Evolutionary conservation across 2,329 filamentous ascomycete species (phyloP).

Genomic region (Hypoxylon sp.): DNA sequence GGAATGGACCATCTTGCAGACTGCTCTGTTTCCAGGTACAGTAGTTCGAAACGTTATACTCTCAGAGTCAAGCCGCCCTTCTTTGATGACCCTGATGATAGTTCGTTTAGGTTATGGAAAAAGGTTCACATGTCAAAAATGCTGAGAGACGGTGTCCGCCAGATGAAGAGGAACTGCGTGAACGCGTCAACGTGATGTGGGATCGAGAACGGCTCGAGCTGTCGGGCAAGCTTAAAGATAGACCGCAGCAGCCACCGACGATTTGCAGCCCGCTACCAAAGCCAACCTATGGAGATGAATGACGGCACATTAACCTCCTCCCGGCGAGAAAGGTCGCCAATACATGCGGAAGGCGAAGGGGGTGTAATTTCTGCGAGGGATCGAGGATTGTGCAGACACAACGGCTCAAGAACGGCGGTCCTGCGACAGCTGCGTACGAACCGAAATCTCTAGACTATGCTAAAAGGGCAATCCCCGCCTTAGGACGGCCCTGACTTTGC

Average conservation of each 20-base stretch:
- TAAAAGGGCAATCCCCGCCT: not conserved
- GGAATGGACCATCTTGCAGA: not conserved
- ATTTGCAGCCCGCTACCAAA: too few relatives aligned
- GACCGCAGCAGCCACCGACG: not conserved
- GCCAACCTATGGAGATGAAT: not conserved
- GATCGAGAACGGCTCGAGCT: not conserved
- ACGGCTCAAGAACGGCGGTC: not conserved
- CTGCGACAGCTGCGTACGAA: not conserved
- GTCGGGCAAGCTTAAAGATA: not conserved
- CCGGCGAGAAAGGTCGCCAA: not conserved
- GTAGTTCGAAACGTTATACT: not conserved
- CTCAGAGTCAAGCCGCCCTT: not conserved
- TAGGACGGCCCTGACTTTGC: not conserved
- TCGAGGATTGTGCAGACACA: not conserved
- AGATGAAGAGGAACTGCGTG: not conserved
- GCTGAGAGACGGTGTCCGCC: not conserved
- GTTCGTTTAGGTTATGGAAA: not conserved
- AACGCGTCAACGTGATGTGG: not conserved
- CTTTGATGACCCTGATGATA: not conserved
- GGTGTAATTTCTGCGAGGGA: not conserved
- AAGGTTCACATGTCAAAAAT: not conserved
- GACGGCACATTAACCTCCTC: not conserved
- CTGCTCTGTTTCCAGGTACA: not conserved
- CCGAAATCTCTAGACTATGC: not conserved
- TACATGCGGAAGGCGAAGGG: not conserved